Conservation (phyloP, 495 filamentous ascomycete species). For the Tuber umbilicatum region DNA sequence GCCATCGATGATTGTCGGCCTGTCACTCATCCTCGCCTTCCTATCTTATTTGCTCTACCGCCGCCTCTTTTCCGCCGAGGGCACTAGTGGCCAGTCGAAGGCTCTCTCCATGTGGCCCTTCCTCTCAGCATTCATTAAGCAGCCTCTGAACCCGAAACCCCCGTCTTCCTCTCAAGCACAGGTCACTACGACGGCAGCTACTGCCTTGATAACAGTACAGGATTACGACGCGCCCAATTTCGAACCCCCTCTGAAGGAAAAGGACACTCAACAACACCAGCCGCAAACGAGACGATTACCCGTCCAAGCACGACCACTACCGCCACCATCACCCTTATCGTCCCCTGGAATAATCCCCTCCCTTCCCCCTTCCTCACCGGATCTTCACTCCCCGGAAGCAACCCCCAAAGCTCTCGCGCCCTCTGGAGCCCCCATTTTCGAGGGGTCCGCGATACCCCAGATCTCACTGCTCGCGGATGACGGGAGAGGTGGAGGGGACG, state of each 20-base stretch:
- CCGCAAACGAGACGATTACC: background rate
- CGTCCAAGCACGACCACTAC: constrained; percentile 9
- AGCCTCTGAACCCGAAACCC: constrained; percentile 7
- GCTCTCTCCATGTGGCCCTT: constrained; percentile 36
- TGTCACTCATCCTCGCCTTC: constrained; percentile 36
- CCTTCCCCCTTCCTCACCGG: background rate
- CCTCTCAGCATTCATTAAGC: constrained; percentile 32
- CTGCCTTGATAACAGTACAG: constrained; percentile 11
- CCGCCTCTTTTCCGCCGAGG: constrained; percentile 23
- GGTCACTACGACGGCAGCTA: constrained; percentile 4
- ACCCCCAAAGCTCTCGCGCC: constrained; percentile 32
- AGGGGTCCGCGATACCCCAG: constrained; percentile 27
- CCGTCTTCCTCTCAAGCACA: constrained; percentile 14
- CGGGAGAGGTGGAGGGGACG: background rate
- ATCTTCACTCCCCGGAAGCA: constrained; percentile 31
- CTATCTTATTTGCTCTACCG: constrained; percentile 39
- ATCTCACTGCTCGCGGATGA: constrained; percentile 23
- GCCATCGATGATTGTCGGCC: constrained; percentile 36
- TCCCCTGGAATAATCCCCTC: background rate
- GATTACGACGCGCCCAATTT: constrained; percentile 3
- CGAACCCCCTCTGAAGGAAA: background rate
- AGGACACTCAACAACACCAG: background rate
- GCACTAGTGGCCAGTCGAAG: constrained; percentile 17
- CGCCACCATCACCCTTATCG: background rate
- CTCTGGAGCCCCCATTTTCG: constrained; percentile 12